Percentiles rank a stretch among this genome's conserved stretches.
Evolutionary conservation across 116 monocot genomes (phyloP).

Genomic region (Cymodocea nodosa): DNA sequence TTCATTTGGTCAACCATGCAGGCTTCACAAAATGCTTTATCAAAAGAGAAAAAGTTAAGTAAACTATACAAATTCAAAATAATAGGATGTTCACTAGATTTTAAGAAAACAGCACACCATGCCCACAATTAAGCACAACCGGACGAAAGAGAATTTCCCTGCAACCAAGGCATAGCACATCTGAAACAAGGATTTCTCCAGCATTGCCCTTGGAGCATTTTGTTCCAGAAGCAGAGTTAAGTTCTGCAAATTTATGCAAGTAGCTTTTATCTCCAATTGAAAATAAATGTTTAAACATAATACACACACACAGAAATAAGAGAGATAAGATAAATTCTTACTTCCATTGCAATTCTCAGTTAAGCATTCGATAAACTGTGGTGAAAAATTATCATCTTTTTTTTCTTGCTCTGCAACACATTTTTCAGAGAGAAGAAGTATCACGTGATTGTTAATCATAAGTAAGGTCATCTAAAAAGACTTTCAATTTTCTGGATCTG

Average conservation of each 20-base stretch:
- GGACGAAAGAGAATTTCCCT: conserved; percentile 53
- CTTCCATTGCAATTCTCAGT: neutral
- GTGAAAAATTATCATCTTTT: conserved; percentile 29
- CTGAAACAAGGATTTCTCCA: conserved; percentile 36
- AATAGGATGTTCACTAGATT: neutral
- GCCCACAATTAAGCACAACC: conserved; percentile 82
- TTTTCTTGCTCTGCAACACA: conserved; percentile 47
- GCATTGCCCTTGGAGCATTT: neutral
- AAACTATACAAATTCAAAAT: neutral
- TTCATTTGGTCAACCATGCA: conserved; percentile 23
- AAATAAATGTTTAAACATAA: neutral
- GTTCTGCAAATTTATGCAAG: neutral
- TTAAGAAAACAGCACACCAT: conserved; percentile 35
- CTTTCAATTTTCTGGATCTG: too few species aligned
- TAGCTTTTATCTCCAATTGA: neutral
- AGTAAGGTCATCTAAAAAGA: too few species aligned
- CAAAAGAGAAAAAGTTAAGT: neutral
- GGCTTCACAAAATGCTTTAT: conserved; percentile 53
- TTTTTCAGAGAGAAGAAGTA: too few species aligned
- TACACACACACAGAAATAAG: too few species aligned
- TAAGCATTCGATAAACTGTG: conserved; percentile 24
- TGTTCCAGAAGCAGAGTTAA: neutral
- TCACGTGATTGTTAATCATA: too few species aligned
- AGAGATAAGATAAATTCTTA: too few species aligned
- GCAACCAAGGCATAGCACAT: conserved; percentile 46